These are phyloP conservation scores for Protea cynaroides DNA, from an alignment of 164 flowering plant genomes.

Conservation along the genomic window DNA sequence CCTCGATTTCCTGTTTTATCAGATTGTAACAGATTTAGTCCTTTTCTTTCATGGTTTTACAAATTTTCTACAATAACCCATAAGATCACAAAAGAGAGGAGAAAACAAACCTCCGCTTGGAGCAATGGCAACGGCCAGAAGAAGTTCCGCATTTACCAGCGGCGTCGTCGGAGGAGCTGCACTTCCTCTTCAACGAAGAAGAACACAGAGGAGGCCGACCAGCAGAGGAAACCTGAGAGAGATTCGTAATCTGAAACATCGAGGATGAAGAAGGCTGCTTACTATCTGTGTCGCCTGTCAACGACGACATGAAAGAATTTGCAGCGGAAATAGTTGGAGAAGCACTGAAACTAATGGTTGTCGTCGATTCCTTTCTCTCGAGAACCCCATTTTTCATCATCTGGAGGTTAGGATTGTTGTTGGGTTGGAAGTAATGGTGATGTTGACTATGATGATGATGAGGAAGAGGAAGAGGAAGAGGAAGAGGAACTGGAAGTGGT, in stretches of 20 bases:
- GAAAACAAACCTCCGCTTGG: conserved; percentile 61
- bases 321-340: conserved; percentile 35
- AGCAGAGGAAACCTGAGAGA: conserved; percentile 39
- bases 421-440: not conserved
- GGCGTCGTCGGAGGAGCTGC: conserved; percentile 47
- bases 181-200: conserved; percentile 59
- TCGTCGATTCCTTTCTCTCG: conserved; percentile 26
- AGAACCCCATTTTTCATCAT: conserved; percentile 7
- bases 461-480: too few species aligned
- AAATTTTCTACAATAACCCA: not conserved
- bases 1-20: conserved; percentile 48
- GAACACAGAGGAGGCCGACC: conserved; percentile 57
- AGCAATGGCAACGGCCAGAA: conserved; percentile 78
- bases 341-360: conserved; percentile 44
- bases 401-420: conserved; percentile 2
- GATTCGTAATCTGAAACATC: conserved; percentile 49
- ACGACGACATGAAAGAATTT: conserved; percentile 47
- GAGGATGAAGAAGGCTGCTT: conserved; percentile 35
- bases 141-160: conserved; percentile 49
- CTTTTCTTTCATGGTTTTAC: not conserved
- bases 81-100: not conserved
- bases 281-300: conserved; percentile 55
- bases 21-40: not conserved
- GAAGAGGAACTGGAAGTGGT: conserved; percentile 18
- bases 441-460: conserved; percentile 8